Base-by-base conservation (phyloP, 2,329 filamentous ascomycete species). In the Paecilomyces sp. region DNA sequence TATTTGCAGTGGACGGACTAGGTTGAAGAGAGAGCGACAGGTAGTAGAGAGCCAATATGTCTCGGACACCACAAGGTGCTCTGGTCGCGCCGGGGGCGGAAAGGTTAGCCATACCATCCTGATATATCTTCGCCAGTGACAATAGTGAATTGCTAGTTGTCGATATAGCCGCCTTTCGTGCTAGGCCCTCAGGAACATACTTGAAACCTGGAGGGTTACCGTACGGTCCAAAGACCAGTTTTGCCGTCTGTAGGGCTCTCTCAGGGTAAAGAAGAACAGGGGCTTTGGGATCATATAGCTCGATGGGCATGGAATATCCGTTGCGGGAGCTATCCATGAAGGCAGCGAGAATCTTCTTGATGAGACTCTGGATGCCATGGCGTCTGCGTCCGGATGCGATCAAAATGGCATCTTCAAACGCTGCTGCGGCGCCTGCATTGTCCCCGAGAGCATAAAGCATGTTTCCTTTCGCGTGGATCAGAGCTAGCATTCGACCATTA, bases 401-500 rank as follows among this genome's bases (percentile, higher is more conserved):
- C 57, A 97, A 77, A 3, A 99, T 91, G 0, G 92, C 93, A 73
- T 97, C 92, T 72, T 99, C 94, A 67, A 99, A 99, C 3, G 94
- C 91, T 66, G 87, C 85, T 0, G 93, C 92, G 51, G 94, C 94
- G 50, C 83, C 85, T 47, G 83, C 80, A 64, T 94, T 89, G 65
- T 97, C 88, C 54, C 93, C 93, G 31, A 95, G 78, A 28, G 90
- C 87, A 75, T 99, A 99, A 1, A 97, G 81, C 88, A 97, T 95
- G 63, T 97, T 97, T n/a, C 93, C 94, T 74, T 97, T 99, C 22
- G 93, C 92, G 75, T 99, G 94, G 50, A 97, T 87, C 15, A 99
- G 82, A n/a, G 92, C 90, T 53, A 99, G 83, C 68, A 99, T 91
- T 61, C 94, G 86, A 8, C 93, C 94, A 71, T 97, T 97, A 66